Evolutionary conservation across 805 yeast genomes (phyloP), one percentile per base, ranked within the genome.

Genomic region (Jamesozyma gamospora): DNA sequence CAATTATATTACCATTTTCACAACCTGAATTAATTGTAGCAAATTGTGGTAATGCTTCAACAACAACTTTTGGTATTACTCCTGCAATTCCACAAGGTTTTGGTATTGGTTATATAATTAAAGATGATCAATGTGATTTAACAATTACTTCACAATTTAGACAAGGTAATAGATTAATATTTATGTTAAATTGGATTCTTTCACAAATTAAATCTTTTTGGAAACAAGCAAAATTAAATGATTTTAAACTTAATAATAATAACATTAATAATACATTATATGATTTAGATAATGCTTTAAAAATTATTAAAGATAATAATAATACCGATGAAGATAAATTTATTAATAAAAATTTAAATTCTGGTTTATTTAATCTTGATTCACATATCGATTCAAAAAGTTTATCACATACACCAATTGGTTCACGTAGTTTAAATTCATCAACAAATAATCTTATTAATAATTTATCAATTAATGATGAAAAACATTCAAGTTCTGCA

Each of bases 1-100:
- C 60, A 34, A 37, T 59, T 12, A 46, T 65, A 6, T 46, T 44
- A 6, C 68, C 69, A 24, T 50, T 66, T 28, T 65, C 63, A 32
- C 60, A 60, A 8, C 70, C 71, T 2, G 72, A 67, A 40, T 49
- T 68, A 39, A 51, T 67, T 33, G 69, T 85, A 3, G 75, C 87
- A 26, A 87, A 87, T 60, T 87, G 96, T 65, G 96, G 96, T 16
- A 87, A 86, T 57, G 87, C 94, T 10, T 85, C 96, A 1, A 72
- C 87, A 52, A 78, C 79, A 39, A 66, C 83, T 27, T 87, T 87
- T 65, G 96, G 96, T 2, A 77, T 87, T 42, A 90, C 95, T 0
- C 96, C 96, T 2, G 92, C 88, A 1, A 70, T 77, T 15, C 78
- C 86, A 34, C 86, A 82, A 51, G 96, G 96, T 0, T 86, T 81